Evolutionary conservation across 306 rosid species (phyloP), one percentile per base, ranked within the genome.

Genomic region (Cajanus cajan): DNA sequence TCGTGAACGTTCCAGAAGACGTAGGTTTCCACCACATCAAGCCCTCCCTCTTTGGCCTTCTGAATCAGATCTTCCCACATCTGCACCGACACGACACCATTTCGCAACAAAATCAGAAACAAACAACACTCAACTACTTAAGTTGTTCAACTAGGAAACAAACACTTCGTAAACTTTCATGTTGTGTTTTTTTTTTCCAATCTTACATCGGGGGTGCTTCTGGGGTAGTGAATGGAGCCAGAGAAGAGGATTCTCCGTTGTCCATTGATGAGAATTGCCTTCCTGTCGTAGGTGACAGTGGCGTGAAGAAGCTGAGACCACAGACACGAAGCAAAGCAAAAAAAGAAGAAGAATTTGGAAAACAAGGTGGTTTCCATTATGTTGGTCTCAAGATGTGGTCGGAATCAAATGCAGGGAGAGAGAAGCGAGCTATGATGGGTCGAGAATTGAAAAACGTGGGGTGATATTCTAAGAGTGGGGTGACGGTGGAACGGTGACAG

Each of bases 151-250:
- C n/a, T n/a, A n/a, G n/a, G n/a, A n/a, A n/a, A n/a, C n/a, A n/a
- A n/a, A n/a, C n/a, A n/a, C n/a, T 11, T 59, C 11, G 40, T 28
- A 59, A 59, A 59, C 19, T 59, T n/a, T 15, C 14, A 59, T 1
- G 18, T 24, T 24, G n/a, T 57, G 4, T 47, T 51, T 0, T 21
- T 54, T 28, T 59, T 5, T 12, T 31, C 0, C n/a, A n/a, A 25
- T 48, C 21, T 55, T 86, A 93, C 98, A 87, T 94, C 97, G 13
- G 97, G 98, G 70, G 98, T 94, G 78, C 98, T 94, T 89, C 98
- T 89, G 65, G 98, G 98, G 85, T 94, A 94, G 85, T 94, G 98
- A 68, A 94, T 90, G 50, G 98, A 94, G 4, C 98, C 98, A 79
- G 98, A 94, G 71, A 94, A 81, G 69, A 94, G 98, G 41, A 94